Evolutionary conservation across 1,284 basidiomycete species (phyloP).

Genomic region (Taiwanofungus camphoratus): DNA sequence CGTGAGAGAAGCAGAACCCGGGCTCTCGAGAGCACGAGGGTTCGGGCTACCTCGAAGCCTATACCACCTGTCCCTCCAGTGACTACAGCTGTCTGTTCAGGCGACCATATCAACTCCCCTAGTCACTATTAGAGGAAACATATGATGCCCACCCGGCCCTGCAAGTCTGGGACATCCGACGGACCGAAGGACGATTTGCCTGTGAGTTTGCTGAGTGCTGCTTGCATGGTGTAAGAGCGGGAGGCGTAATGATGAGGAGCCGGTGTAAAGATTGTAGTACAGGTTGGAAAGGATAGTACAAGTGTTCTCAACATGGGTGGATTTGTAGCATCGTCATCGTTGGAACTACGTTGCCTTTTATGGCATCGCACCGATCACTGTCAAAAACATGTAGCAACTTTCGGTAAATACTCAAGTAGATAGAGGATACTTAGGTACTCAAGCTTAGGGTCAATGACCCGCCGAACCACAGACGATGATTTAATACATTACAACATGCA

Average conservation of each 20-base stretch:
- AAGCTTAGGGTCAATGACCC: too few relatives aligned
- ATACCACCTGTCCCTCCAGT: slow-evolving; percentile 39
- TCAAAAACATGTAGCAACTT: too few relatives aligned
- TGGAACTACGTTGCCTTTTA: slow-evolving; percentile 5
- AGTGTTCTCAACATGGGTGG: too few relatives aligned
- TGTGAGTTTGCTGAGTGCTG: slow-evolving; percentile 9
- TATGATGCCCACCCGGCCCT: slow-evolving; percentile 10
- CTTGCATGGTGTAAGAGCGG: slow-evolving; percentile 7
- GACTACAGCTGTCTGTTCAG: slow-evolving; percentile 32
- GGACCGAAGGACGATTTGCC: slow-evolving; percentile 9
- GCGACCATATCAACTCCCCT: not conserved
- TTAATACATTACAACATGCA: too few relatives aligned
- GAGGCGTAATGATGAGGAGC: too few relatives aligned
- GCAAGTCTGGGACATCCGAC: slow-evolving; percentile 11
- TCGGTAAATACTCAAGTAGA: too few relatives aligned
- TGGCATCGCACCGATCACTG: slow-evolving; percentile 1
- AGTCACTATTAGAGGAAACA: not conserved
- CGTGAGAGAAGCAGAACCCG: slow-evolving; percentile 36
- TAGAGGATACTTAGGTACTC: too few relatives aligned
- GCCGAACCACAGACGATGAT: too few relatives aligned
- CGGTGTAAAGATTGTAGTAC: too few relatives aligned
- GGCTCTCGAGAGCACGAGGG: slow-evolving; percentile 34
- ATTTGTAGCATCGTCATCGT: too few relatives aligned
- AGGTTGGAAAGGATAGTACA: too few relatives aligned
- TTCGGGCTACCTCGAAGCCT: slow-evolving; percentile 35